A percentile compares a stretch with the other conserved stretches of the same genome.
phyloP scores from a whole-genome alignment of 441 rosid genomes.

The Populus hybrid region DNA sequence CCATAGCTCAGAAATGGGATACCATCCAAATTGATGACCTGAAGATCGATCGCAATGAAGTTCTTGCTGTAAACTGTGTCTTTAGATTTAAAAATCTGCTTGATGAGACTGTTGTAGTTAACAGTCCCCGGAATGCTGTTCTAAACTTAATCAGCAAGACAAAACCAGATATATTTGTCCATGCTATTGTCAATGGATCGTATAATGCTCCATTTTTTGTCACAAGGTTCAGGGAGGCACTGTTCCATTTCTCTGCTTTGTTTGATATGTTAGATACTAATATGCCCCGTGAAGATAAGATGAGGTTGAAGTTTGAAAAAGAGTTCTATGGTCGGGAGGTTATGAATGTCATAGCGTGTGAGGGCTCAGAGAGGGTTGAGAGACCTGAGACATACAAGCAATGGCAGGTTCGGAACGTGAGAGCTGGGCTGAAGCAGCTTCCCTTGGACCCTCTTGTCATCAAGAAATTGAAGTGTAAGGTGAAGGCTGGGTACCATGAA shows the following conservation, averaged over 20 bases:
- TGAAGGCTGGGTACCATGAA: conserved; percentile 31
- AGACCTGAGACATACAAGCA: conserved; percentile 90
- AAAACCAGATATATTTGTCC: conserved; percentile 60
- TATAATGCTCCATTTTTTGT: conserved; percentile 49
- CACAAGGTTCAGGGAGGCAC: conserved; percentile 50
- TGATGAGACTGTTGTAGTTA: conserved; percentile 68
- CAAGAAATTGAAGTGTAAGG: conserved; percentile 39
- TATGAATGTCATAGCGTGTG: conserved; percentile 53
- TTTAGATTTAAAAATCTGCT: conserved; percentile 61
- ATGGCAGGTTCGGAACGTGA: conserved; percentile 62
- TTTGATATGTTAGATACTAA: conserved; percentile 42
- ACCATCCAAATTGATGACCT: conserved; percentile 64
- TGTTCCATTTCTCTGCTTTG: conserved; percentile 50
- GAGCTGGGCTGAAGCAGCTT: conserved; percentile 75
- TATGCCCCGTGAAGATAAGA: conserved; percentile 28
- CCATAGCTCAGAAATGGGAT: conserved; percentile 66
- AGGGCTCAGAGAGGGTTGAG: conserved; percentile 53
- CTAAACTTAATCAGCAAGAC: conserved; percentile 55
- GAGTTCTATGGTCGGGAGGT: conserved; percentile 41
- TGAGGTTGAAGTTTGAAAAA: conserved; percentile 52
- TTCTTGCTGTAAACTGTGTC: conserved; percentile 68
- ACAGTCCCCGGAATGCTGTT: conserved; percentile 64
- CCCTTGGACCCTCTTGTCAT: conserved; percentile 43
- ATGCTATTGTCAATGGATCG: conserved; percentile 44
- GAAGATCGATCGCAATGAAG: conserved; percentile 49